Evolutionary conservation across 108 stramenopile genomes (phyloP).

Genomic region (Stephanodiscus triporus): DNA sequence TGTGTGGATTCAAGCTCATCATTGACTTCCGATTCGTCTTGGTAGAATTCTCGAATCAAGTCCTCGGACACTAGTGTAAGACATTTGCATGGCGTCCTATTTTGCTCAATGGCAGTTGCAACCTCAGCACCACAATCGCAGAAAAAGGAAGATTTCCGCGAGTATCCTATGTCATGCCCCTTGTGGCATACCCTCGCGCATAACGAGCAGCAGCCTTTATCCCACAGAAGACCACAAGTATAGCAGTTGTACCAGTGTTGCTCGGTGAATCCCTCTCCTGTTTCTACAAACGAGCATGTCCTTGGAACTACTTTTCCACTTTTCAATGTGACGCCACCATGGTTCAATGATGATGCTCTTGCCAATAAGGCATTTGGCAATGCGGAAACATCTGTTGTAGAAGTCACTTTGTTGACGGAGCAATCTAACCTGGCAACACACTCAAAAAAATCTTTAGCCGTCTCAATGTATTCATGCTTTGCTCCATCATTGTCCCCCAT

Average conservation of each 20-base stretch:
- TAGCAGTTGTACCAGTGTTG: conserved; percentile 89
- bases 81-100: conserved; percentile 67
- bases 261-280: conserved; percentile 75
- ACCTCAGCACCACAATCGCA: conserved; percentile 89
- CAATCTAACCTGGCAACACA: conserved; percentile 26
- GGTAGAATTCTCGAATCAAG: conserved; percentile 30
- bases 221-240: conserved; percentile 84
- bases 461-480: neutral
- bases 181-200: conserved; percentile 82
- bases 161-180: conserved; percentile 86
- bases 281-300: conserved; percentile 70
- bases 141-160: conserved; percentile 81
- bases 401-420: conserved; percentile 8
- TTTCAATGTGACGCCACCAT: conserved; percentile 8
- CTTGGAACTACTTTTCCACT: conserved; percentile 27
- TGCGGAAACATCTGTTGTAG: neutral
- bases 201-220: conserved; percentile 84
- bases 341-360: conserved; percentile 6
- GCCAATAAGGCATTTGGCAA: neutral
- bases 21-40: conserved; percentile 9
- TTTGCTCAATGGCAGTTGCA: conserved; percentile 40
- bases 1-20: neutral
- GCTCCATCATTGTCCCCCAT: conserved; percentile 1
- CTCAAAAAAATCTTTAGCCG: conserved; percentile 26
- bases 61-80: conserved; percentile 53